phyloP scores from a whole-genome alignment of 345 rosid genomes.

The Rhodamnia rubescens region DNA sequence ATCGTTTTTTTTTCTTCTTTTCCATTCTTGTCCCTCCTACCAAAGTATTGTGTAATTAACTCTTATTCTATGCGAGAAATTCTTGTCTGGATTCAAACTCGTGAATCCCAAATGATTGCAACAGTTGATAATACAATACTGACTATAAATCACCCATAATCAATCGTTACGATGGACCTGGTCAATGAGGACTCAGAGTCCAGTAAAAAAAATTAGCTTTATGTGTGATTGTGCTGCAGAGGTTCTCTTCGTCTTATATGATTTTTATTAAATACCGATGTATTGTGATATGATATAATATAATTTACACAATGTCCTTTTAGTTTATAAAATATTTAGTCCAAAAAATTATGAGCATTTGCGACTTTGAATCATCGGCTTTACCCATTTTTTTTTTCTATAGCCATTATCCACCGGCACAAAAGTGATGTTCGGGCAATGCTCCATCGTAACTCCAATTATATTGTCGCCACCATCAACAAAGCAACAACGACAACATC shows the following conservation, averaged over 20 bases:
- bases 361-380: neutral
- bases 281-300: fast-evolving
- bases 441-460: neutral
- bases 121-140: neutral
- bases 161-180: neutral
- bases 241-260: neutral
- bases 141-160: fast-evolving
- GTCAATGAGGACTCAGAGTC: neutral
- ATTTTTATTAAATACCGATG: neutral
- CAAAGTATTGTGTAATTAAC: neutral
- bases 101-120: neutral
- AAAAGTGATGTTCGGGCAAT: fast-evolving
- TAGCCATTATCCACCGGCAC: neutral
- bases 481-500: fast-evolving
- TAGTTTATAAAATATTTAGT: neutral
- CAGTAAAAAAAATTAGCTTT: neutral
- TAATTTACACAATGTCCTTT: neutral
- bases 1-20: too few relatives aligned
- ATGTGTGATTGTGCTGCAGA: fast-evolving
- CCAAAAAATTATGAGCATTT: neutral
- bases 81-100: fast-evolving
- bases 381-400: neutral
- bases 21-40: neutral
- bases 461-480: neutral
- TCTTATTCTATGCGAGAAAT: neutral